phyloP scores from a whole-genome alignment of 2,329 filamentous ascomycete genomes.

The Sclerotinia nivalis region DNA sequence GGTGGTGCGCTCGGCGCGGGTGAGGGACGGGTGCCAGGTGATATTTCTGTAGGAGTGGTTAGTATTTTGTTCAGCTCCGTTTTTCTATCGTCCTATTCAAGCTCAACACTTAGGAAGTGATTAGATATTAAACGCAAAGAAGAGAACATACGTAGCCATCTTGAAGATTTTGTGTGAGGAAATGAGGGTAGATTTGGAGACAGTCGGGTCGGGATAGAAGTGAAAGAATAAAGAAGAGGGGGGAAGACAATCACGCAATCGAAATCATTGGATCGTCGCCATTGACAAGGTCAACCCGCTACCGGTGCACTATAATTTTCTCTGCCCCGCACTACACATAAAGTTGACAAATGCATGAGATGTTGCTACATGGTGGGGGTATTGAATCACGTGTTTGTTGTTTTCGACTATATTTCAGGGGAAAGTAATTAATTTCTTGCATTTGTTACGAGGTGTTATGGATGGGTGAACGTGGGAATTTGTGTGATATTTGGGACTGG shows the following conservation, averaged over 20 bases:
- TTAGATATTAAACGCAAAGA: not conserved
- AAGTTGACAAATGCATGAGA: constrained; percentile 8
- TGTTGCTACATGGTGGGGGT: constrained; percentile 12
- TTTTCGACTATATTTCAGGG: not conserved
- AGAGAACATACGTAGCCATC: constrained; percentile 22
- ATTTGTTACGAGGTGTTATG: not conserved
- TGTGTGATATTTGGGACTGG: no score
- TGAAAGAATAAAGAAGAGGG: not conserved
- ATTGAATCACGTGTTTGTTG: not conserved
- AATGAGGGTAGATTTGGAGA: not conserved
- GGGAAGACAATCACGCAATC: constrained; percentile 15
- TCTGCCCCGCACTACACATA: constrained; percentile 23
- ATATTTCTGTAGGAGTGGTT: constrained; percentile 69
- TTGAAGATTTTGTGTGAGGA: not conserved
- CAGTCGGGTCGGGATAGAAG: not conserved
- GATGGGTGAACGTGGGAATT: not conserved
- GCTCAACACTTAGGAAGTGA: not conserved
- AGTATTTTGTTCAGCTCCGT: not conserved
- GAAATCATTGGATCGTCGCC: not conserved
- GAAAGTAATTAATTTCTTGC: not conserved
- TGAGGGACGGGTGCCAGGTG: constrained; percentile 81
- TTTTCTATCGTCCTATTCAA: not conserved
- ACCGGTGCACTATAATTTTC: constrained; percentile 16
- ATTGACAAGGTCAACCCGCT: not conserved
- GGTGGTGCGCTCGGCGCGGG: constrained; percentile 72